Evolutionary conservation across 371 early-diverging fungal genomes (phyloP).

Genomic region (Mucor racemosus): DNA sequence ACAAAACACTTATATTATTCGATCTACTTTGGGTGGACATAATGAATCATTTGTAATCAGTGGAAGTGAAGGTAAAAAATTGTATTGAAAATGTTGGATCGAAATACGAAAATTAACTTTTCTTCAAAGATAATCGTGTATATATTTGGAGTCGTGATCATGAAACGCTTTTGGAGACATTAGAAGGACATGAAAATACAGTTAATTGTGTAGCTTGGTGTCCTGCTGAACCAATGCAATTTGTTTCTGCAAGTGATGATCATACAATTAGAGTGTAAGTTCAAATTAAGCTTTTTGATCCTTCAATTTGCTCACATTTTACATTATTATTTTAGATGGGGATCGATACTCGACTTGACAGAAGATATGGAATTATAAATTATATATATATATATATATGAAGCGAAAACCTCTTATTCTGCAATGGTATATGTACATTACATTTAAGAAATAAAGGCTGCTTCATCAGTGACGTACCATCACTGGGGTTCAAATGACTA

Average conservation of each 20-base stretch:
- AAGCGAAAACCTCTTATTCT: no score
- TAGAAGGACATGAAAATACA: slow-evolving; percentile 82
- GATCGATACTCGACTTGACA: neutral
- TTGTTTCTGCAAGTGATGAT: slow-evolving; percentile 96
- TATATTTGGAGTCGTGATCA: slow-evolving; percentile 93
- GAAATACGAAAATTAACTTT: no score
- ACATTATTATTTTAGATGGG: neutral
- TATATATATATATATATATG: no score
- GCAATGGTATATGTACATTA: no score
- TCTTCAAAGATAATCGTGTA: slow-evolving; percentile 67
- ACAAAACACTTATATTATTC: slow-evolving; percentile 87
- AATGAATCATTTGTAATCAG: slow-evolving; percentile 83
- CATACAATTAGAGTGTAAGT: slow-evolving; percentile 89
- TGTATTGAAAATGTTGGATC: neutral
- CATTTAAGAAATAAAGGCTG: neutral
- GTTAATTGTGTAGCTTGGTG: slow-evolving; percentile 92
- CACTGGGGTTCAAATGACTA: slow-evolving; percentile 8
- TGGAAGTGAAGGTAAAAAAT: slow-evolving; percentile 83
- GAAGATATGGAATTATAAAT: neutral
- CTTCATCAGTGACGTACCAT: slow-evolving; percentile 1
- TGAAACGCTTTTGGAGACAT: slow-evolving; percentile 71
- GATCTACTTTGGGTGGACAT: slow-evolving; percentile 91
- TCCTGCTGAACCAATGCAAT: slow-evolving; percentile 63
- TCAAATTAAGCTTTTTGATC: neutral
- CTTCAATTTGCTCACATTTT: neutral